Conservation (phyloP, 306 rosid genomes). For the Cicer bijugum region DNA sequence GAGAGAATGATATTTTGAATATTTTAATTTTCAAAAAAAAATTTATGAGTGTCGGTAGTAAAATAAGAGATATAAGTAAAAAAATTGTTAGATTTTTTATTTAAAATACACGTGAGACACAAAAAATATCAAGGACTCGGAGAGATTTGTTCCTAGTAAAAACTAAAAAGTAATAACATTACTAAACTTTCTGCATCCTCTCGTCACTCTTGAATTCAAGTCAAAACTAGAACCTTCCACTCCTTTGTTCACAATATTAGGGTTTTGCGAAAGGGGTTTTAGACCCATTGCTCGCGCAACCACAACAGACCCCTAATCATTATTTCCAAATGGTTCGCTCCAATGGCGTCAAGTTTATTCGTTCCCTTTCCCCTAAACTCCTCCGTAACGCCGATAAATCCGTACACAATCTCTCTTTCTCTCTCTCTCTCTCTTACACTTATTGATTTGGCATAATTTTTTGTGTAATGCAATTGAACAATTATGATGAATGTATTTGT, state of each 20-base stretch:
- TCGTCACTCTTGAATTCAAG: not conserved
- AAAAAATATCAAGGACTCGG: no score
- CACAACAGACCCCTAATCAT: slow-evolving; percentile 1
- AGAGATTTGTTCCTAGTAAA: no score
- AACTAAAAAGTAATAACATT: not conserved
- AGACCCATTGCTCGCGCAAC: not conserved
- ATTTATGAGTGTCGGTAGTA: no score
- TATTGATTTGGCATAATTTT: not conserved
- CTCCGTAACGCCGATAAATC: slow-evolving; percentile 31
- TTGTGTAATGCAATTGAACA: not conserved
- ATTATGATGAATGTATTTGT: not conserved
- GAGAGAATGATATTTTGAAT: no score
- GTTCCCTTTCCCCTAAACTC: slow-evolving; percentile 47
- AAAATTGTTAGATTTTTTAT: no score
- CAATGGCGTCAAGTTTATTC: slow-evolving; percentile 64
- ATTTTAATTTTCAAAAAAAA: no score
- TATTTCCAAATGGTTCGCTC: slow-evolving; percentile 70
- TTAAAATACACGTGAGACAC: no score
- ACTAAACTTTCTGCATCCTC: not conserved
- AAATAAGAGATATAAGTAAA: no score
- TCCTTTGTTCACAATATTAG: not conserved
- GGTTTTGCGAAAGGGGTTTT: slow-evolving; percentile 10
- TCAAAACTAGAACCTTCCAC: not conserved
- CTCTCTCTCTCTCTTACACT: not conserved
- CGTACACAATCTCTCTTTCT: slow-evolving; percentile 39